These are phyloP conservation scores for Centrapalus pauciflorus DNA, from an alignment of 129 eudicot species.

Conservation along the genomic window DNA sequence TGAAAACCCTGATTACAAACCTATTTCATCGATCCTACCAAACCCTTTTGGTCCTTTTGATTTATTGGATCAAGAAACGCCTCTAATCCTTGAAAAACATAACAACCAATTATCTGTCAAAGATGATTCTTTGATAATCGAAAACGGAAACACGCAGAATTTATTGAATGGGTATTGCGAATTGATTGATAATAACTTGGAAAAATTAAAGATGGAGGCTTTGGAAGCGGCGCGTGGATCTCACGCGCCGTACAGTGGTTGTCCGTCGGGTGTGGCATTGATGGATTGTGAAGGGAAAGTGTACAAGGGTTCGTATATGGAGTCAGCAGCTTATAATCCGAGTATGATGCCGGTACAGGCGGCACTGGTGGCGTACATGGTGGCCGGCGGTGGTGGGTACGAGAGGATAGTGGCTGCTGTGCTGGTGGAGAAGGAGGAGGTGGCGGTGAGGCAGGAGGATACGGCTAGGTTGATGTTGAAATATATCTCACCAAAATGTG, in stretches of 20 bases:
- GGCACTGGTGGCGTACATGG: slow-evolving; percentile 76
- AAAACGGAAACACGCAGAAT: neutral
- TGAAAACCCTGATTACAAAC: slow-evolving; percentile 21
- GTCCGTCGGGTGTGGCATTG: slow-evolving; percentile 85
- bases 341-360: slow-evolving; percentile 91
- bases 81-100: slow-evolving; percentile 58
- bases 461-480: slow-evolving; percentile 60
- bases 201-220: slow-evolving; percentile 39
- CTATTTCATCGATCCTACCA: slow-evolving; percentile 37
- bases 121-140: neutral
- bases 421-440: slow-evolving; percentile 70
- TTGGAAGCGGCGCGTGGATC: slow-evolving; percentile 63
- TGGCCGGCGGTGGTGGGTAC: slow-evolving; percentile 56
- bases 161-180: slow-evolving; percentile 22
- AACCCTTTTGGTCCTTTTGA: slow-evolving; percentile 70
- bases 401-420: slow-evolving; percentile 72
- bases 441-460: slow-evolving; percentile 60
- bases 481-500: slow-evolving; percentile 59
- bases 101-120: slow-evolving; percentile 32
- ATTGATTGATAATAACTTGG: neutral
- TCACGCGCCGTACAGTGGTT: slow-evolving; percentile 72
- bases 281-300: slow-evolving; percentile 68
- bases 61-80: slow-evolving; percentile 50
- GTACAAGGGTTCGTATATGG: slow-evolving; percentile 64
- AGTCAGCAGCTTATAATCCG: slow-evolving; percentile 92